A percentile compares a stretch with the other conserved stretches of the same genome.
Evolutionary conservation across 2,329 filamentous ascomycete species (phyloP).

Genomic region (Uncinocarpus reesii): DNA sequence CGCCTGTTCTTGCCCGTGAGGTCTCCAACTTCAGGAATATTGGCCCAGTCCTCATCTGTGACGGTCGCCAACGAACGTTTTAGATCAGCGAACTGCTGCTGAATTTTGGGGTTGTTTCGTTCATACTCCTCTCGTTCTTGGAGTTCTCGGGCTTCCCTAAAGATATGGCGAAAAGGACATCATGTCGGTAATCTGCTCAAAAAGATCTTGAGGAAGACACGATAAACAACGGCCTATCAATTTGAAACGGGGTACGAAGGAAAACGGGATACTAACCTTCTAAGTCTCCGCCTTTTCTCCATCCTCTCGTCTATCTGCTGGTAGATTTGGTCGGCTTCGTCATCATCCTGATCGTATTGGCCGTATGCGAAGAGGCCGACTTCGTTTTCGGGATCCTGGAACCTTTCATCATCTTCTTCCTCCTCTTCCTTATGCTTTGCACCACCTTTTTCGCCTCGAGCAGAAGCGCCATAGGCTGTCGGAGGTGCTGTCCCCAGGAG

Average conservation of each 20-base stretch:
- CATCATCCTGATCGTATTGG: conserved; percentile 93
- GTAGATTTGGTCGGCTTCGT: conserved; percentile 94
- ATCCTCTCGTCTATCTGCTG: conserved; percentile 94
- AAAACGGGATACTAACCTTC: conserved; percentile 59
- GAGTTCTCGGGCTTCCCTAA: conserved; percentile 87
- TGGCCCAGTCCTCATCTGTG: conserved; percentile 93
- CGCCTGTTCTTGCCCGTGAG: conserved; percentile 88
- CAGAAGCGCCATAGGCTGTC: conserved; percentile 58
- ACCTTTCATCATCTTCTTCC: conserved; percentile 67
- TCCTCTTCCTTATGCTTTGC: conserved; percentile 56
- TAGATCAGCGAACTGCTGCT: conserved; percentile 92
- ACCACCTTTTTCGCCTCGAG: conserved; percentile 52
- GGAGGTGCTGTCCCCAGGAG: conserved; percentile 63
- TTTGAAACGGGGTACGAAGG: conserved; percentile 19
- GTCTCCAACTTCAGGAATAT: conserved; percentile 88
- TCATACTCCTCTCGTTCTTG: conserved; percentile 92
- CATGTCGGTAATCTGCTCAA: conserved; percentile 69
- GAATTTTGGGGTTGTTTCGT: conserved; percentile 93
- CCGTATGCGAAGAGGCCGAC: conserved; percentile 90
- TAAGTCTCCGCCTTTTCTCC: conserved; percentile 73
- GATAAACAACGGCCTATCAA: conserved; percentile 53
- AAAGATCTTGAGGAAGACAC: conserved; percentile 48
- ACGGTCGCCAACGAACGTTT: conserved; percentile 83
- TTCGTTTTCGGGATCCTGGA: conserved; percentile 95
- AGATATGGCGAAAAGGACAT: conserved; percentile 44